Conservation (phyloP, 495 filamentous ascomycete genomes). For the Physcia stellaris region DNA sequence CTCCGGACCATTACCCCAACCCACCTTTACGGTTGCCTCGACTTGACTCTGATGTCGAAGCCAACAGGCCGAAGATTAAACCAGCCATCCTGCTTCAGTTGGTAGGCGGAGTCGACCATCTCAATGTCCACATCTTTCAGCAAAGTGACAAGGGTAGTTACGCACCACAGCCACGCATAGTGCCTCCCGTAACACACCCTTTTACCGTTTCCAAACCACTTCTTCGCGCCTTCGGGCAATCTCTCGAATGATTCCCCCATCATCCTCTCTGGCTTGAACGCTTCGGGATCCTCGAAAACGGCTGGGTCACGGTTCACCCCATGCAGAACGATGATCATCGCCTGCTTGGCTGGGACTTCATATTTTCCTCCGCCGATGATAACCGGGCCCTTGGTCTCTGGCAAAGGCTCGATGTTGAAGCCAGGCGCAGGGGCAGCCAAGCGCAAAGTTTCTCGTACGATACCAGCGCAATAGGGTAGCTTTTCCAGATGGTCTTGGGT, state of each 20-base stretch:
- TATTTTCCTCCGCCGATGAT: constrained; percentile 52
- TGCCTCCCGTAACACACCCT: constrained; percentile 50
- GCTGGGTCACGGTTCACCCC: constrained; percentile 55
- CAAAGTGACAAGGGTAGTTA: constrained; percentile 27
- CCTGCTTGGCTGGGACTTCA: constrained; percentile 42
- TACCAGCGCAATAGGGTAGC: constrained; percentile 48
- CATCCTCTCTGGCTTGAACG: constrained; percentile 58
- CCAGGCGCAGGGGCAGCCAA: constrained; percentile 50
- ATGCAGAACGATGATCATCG: constrained; percentile 48
- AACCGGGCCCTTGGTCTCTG: constrained; percentile 36
- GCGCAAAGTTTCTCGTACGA: constrained; percentile 62
- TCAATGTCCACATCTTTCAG: constrained; percentile 30
- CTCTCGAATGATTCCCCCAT: constrained; percentile 47
- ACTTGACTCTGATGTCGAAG: constrained; percentile 12
- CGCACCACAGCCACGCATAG: constrained; percentile 50
- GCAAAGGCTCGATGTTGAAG: constrained; percentile 43
- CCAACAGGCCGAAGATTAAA: constrained; percentile 16
- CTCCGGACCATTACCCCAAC: background rate
- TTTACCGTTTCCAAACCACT: constrained; percentile 58
- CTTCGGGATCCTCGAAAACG: constrained; percentile 50
- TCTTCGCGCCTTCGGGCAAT: constrained; percentile 47
- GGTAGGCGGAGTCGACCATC: constrained; percentile 29
- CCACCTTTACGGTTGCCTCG: too few species aligned
- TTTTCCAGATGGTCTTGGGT: constrained; percentile 45
- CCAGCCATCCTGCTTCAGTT: constrained; percentile 21